Evolutionary conservation across 257 asterid species (phyloP), one percentile per base, ranked within the genome.

Genomic region (Apocynum venetum): DNA sequence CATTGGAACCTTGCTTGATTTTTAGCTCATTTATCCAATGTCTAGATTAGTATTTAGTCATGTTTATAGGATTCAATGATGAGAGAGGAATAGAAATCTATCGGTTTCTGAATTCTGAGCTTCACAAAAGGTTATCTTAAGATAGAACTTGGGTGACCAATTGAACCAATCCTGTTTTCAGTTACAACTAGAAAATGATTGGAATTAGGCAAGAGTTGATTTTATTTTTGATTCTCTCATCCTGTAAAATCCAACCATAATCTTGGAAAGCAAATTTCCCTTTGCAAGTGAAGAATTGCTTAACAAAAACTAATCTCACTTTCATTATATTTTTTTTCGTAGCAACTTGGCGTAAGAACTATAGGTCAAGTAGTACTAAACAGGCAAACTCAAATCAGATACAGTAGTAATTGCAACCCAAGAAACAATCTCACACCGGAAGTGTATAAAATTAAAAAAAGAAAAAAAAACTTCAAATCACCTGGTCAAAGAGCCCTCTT

Each of bases 401-500:
- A 41, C 38, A 68, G 52, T 19, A 17, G 72, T 40, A 67, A 1
- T 67, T 67, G 35, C 51, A 40, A 43, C 5, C 52, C 8, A 17
- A 66, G 3, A 15, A 66, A 38, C 31, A 40, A 66, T 36, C 20
- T 66, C 31, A 67, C 0, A 40, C 2, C 7, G 9, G 51, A 0
- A 67, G 2, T 2, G 36, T 47, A 67, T 41, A 67, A 41, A 44
- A 66, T 35, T 12, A 6, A 38, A 13, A 41, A 66, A 43, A 25
- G 19, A 67, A 43, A 8, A 1, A 25, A 9, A 25, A 19, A 36
- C 8, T 41, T 41, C 44, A 70, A 20, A 7, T 76, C 79, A 87
- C 91, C 86, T 82, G 83, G 77, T 85, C 86, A 44, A 87, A 74
- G n/a, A 83, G 19, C 46, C 80, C 79, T 72, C 79, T 80, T 67